Evolutionary conservation across 2,329 filamentous ascomycete genomes (phyloP).

Genomic region (Penicillium hordei): DNA sequence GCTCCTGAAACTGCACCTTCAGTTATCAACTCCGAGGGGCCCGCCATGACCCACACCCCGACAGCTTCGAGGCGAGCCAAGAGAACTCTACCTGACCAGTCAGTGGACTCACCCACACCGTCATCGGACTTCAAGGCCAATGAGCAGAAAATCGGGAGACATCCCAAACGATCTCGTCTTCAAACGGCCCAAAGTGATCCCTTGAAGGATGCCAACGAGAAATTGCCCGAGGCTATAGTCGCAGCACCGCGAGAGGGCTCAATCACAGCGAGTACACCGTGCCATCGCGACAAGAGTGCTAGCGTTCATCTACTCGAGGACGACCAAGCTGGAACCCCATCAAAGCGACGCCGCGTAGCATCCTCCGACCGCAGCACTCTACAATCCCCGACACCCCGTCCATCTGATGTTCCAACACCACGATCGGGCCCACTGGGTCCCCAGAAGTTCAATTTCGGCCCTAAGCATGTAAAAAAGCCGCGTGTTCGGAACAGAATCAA

Average conservation of each 20-base stretch:
- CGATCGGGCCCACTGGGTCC: background rate
- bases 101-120: background rate
- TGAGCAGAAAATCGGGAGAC: slow-evolving; percentile 11
- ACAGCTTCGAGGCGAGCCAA: background rate
- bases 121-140: background rate
- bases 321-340: slow-evolving; percentile 7
- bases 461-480: background rate
- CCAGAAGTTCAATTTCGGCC: background rate
- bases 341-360: slow-evolving; percentile 17
- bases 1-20: background rate
- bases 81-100: background rate
- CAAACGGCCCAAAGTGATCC: background rate
- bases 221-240: background rate
- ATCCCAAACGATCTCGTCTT: slow-evolving; percentile 23
- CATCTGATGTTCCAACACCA: background rate
- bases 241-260: background rate
- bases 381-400: background rate
- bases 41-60: background rate
- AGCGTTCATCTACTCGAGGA: slow-evolving; percentile 8
- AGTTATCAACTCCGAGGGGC: background rate
- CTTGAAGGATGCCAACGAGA: background rate
- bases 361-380: background rate
- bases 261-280: background rate
- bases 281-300: slow-evolving; percentile 3
- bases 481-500: background rate